Conservation (phyloP, 2,329 filamentous ascomycete species). For the Aspergillus sp. region DNA sequence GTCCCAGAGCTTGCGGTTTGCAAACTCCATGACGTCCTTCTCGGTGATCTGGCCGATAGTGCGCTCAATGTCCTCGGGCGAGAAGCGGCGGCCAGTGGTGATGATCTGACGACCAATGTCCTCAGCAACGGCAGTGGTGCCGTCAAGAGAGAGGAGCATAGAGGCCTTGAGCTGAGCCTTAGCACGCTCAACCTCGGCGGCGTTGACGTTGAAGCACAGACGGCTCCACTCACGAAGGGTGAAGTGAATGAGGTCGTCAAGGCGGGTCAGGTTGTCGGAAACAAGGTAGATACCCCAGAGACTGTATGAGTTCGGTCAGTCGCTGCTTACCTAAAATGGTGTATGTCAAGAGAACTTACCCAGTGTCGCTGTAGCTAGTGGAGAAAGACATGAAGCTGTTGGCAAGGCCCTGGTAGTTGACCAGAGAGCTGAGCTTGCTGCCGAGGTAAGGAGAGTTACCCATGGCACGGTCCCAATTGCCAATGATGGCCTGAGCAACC, state of each 20-base stretch:
- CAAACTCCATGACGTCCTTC: conserved; percentile 96
- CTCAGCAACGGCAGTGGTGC: conserved; percentile 93
- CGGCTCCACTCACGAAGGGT: conserved; percentile 97
- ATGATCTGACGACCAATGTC: conserved; percentile 98
- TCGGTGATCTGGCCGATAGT: conserved; percentile 81
- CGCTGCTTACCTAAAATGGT: neutral
- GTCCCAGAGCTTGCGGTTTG: conserved; percentile 93
- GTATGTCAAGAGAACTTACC: conserved; percentile 53
- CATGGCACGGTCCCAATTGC: conserved; percentile 99
- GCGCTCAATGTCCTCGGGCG: conserved; percentile 88
- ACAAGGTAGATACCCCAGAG: conserved; percentile 99
- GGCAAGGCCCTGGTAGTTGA: conserved; percentile 90
- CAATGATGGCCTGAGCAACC: conserved; percentile 95
- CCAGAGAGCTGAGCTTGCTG: conserved; percentile 92
- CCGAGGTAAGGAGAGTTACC: conserved; percentile 95
- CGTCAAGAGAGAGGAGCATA: conserved; percentile 92
- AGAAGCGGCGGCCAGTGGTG: conserved; percentile 88
- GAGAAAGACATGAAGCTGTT: conserved; percentile 99
- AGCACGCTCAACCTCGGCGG: conserved; percentile 92
- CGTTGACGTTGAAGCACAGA: conserved; percentile 77
- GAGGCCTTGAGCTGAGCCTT: conserved; percentile 99
- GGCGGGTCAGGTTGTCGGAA: conserved; percentile 74
- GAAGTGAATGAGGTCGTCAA: conserved; percentile 98
- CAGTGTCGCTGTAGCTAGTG: conserved; percentile 98
- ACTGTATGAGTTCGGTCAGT: conserved; percentile 44